A percentile compares a stretch with the other conserved stretches of the same genome.
Evolutionary conservation across 345 rosid genomes (phyloP).

Genomic region (Dimocarpus longan): DNA sequence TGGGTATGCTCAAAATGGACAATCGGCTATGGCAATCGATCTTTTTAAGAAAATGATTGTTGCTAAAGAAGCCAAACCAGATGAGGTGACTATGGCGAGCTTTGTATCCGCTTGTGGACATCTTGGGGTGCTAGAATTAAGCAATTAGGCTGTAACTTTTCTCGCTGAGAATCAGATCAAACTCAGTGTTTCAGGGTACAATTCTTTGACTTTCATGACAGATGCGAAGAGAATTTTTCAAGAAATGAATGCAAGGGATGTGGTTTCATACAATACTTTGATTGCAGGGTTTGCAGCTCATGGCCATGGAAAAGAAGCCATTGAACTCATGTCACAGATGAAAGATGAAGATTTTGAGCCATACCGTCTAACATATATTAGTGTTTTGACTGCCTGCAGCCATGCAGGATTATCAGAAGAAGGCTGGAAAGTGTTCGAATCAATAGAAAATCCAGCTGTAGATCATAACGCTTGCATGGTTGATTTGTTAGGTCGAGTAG

Average conservation of each 20-base stretch:
- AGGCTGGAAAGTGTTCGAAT: conserved; percentile 32
- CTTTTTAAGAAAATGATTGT: conserved; percentile 41
- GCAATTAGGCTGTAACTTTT: conserved; percentile 36
- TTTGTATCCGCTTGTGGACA: conserved; percentile 55
- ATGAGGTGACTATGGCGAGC: conserved; percentile 43
- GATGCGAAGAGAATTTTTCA: conserved; percentile 39
- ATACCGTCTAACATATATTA: conserved; percentile 39
- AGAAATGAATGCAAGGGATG: conserved; percentile 34
- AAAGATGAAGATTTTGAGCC: conserved; percentile 35
- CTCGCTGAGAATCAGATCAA: conserved; percentile 30
- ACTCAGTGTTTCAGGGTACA: too few species aligned
- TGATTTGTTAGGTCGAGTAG: conserved; percentile 39
- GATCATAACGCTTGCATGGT: conserved; percentile 43
- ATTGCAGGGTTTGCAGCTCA: conserved; percentile 47
- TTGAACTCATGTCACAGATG: conserved; percentile 32
- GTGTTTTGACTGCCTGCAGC: conserved; percentile 48
- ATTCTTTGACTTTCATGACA: too few species aligned
- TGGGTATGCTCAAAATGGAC: conserved; percentile 56
- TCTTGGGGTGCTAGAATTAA: conserved; percentile 41
- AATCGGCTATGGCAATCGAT: conserved; percentile 38
- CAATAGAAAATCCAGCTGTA: conserved; percentile 20
- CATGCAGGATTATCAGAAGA: conserved; percentile 47
- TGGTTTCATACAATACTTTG: conserved; percentile 43
- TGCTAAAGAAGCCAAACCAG: conserved; percentile 32
- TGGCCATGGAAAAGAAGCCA: conserved; percentile 40